Percentiles rank a stretch among this genome's conserved stretches.
phyloP scores from a whole-genome alignment of 2,329 filamentous ascomycete genomes.

The Leptographium procerum region DNA sequence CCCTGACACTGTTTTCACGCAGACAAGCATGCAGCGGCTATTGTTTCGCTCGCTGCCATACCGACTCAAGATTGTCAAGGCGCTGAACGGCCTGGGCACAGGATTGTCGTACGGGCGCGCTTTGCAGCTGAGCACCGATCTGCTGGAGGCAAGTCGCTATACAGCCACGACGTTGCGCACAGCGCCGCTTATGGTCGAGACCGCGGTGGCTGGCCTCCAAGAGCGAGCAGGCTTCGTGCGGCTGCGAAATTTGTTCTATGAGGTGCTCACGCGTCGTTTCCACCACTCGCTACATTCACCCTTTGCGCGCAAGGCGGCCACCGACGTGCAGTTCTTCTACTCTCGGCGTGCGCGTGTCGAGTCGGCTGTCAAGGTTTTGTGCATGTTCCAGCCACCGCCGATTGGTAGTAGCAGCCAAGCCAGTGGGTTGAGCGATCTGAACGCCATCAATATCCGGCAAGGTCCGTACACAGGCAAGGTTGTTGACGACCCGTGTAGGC shows the following conservation, averaged over 20 bases:
- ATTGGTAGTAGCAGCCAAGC: no score
- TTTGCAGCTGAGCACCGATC: constrained; percentile 12
- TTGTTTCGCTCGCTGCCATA: constrained; percentile 12
- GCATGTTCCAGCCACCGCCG: constrained; percentile 2
- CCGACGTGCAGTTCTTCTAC: constrained; percentile 13
- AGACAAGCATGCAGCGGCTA: constrained; percentile 15
- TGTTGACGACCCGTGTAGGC: constrained; percentile 6
- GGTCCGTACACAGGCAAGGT: neutral
- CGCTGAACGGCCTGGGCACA: constrained; percentile 11
- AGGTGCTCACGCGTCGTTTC: constrained; percentile 14
- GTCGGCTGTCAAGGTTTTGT: constrained; percentile 9
- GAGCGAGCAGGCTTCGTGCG: constrained; percentile 6
- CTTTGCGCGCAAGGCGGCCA: constrained; percentile 10
- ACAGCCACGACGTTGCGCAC: constrained; percentile 1
- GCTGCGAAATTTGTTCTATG: constrained; percentile 10
- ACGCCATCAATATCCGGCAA: no score
- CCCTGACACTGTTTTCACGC: constrained; percentile 9
- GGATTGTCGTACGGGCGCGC: constrained; percentile 12
- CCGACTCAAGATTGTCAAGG: constrained; percentile 10
- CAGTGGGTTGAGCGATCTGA: no score
- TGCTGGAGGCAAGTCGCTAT: constrained; percentile 11
- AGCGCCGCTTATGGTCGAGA: constrained; percentile 3
- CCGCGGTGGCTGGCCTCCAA: neutral
- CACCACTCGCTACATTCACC: constrained; percentile 14
- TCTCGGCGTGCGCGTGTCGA: constrained; percentile 13